phyloP scores from a whole-genome alignment of 139 green algal species.

The Micromonas pusilla region DNA sequence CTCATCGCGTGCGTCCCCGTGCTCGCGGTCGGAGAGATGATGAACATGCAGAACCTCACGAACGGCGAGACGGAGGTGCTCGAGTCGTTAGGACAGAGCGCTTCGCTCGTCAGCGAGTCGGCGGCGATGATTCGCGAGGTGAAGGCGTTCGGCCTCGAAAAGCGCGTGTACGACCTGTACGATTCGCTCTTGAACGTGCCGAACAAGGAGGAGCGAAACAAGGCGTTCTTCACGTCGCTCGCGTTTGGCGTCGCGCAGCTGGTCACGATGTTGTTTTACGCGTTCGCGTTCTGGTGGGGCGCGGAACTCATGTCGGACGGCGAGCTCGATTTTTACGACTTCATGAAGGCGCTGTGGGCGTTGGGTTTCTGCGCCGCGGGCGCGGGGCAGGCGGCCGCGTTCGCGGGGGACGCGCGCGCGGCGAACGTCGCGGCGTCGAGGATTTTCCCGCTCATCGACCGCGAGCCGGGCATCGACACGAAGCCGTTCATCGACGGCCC shows the following conservation, averaged over 20 bases:
- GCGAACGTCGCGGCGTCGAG: neutral
- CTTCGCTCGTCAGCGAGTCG: conserved; percentile 1
- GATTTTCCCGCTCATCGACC: conserved; percentile 26
- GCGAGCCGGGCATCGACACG: conserved; percentile 10
- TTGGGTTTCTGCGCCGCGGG: conserved; percentile 24
- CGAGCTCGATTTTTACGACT: conserved; percentile 29
- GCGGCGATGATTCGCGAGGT: conserved; percentile 25
- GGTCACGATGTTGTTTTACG: conserved; percentile 22
- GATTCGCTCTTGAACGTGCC: neutral
- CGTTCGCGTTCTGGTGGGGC: conserved; percentile 24
- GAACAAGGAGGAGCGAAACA: neutral
- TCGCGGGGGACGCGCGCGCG: conserved; percentile 3
- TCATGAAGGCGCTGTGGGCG: conserved; percentile 24
- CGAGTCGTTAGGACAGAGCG: neutral
- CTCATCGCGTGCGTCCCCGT: conserved; percentile 37
- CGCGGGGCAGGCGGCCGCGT: conserved; percentile 23
- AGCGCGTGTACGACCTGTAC: neutral
- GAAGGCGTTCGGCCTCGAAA: conserved; percentile 20
- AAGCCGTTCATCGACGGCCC: conserved; percentile 6
- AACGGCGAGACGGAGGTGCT: neutral
- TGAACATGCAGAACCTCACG: conserved; percentile 31
- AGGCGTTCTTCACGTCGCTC: neutral
- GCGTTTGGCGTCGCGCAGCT: conserved; percentile 19
- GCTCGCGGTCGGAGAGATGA: conserved; percentile 26
- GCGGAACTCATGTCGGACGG: conserved; percentile 15